Base-by-base conservation (phyloP, 2,329 filamentous ascomycete species). In the Colletotrichum sp. region DNA sequence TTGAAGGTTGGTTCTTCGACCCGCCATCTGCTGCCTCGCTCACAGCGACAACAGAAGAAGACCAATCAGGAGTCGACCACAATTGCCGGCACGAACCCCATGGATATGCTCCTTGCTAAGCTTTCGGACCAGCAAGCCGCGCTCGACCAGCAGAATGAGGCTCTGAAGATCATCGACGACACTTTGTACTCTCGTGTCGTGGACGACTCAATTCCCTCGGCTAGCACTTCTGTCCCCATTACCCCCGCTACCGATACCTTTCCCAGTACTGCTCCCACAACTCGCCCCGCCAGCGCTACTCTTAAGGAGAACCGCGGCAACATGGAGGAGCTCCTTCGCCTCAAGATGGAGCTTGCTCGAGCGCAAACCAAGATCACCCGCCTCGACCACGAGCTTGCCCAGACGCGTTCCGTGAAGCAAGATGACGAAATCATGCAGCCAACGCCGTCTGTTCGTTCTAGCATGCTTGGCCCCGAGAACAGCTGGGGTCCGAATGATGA, bases 51-150 rank as follows among this genome's bases (percentile, higher is more conserved):
- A 86, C 88, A 87, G 84, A 84, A 86, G 79, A 87, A 90, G 85
- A 82, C 86, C 67, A 87, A 81, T 76, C 87, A 89, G 79, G 88
- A 90, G 39, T 60, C 80, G 5, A 79, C 82, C 12, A 81, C 80
- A 8, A 77, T 82, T 13, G 77, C 81, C 63, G 88, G 89, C 55
- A 78, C 84, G 34, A 90, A 88, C 71, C 88, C 89, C 11, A 92
- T 96, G 88, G 94, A 97, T 80, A 93, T 93, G 75, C 90, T 96
- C 68, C 87, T 96, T 78, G 91, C 93, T 72, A 94, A 93, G 82
- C 88, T 96, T 64, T 91, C 91, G n/a, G 93, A 96, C 82, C 93
- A 95, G 80, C 91, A 93, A 80, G 86, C 87, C 59, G 82, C 88
- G n/a, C 84, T 93, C 66, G 87, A 87, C 67, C 89, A 91, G 82